Evolutionary conservation across 345 rosid species (phyloP), one percentile per base, ranked within the genome.

Genomic region (Camelina hispida): DNA sequence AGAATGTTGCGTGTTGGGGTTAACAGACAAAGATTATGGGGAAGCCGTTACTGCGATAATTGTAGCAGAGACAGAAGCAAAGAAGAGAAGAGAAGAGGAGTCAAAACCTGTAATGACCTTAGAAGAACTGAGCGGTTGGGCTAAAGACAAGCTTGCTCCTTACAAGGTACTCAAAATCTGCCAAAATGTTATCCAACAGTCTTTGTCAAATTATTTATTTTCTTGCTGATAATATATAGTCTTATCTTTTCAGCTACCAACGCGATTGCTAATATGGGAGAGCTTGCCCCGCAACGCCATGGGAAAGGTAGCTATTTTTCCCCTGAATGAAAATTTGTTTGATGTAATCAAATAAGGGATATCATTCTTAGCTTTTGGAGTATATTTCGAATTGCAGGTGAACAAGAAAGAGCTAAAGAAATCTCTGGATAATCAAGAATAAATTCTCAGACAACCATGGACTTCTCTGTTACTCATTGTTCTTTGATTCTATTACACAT

Each of bases 91-190:
- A 20, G 85, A 74, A 34, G 78, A 85, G 20, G 85, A 86, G 47
- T 79, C 74, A 22, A 85, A 81, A 73, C 86, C 90, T 62, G 82
- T 85, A 17, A 62, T 95, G 52, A 89, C 85, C 77, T 83, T 92
- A 87, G 87, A 87, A 76, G 93, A 90, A 83, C 94, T 92, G 7
- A 51, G 87, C 54, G 58, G 80, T 59, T 90, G 91, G 96, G 98
- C 99, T 22, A 90, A 92, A 84, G 96, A 89, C 66, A 95, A 86
- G 80, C 97, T 95, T 65, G 97, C 99, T 23, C 96, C 99, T n/a
- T 92, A 92, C 88, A 95, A 95, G 98, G 99, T 92, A 83, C 17
- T 58, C 6, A 40, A 54, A 59, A 68, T 5, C 63, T 32, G 16
- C 25, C 52, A 42, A 68, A 15, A 23, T 56, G 17, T 16, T 30